Evolutionary conservation across 1,139 yeast species (phyloP).

Genomic region (Debaryomycetaceae sp.): DNA sequence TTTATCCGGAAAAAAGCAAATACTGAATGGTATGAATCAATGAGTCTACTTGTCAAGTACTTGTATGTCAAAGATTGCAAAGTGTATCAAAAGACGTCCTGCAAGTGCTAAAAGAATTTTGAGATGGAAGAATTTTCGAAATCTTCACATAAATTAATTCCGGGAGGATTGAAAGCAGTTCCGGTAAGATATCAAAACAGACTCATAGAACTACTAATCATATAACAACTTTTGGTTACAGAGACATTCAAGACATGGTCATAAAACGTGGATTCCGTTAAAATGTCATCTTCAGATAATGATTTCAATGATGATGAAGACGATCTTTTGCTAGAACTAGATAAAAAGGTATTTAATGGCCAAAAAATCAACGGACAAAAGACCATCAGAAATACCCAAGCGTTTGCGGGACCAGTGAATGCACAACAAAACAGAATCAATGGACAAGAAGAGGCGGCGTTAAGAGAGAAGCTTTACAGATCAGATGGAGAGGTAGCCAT

Average conservation of each 20-base stretch:
- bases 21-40: not conserved
- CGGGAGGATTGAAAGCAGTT: not conserved
- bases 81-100: not conserved
- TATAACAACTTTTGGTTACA: not conserved
- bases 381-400: constrained; percentile 6
- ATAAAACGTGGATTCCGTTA: not conserved
- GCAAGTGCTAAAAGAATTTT: not conserved
- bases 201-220: not conserved
- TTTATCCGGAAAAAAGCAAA: not conserved
- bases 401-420: not conserved
- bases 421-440: not conserved
- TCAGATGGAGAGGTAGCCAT: constrained; percentile 81
- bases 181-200: not conserved
- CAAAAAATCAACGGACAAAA: constrained; percentile 6
- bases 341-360: constrained; percentile 3
- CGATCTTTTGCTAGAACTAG: constrained; percentile 22
- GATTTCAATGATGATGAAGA: constrained; percentile 44
- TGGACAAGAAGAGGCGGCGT: constrained; percentile 6
- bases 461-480: constrained; percentile 31
- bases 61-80: not conserved
- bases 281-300: constrained; percentile 20
- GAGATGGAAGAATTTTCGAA: not conserved
- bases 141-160: not conserved
- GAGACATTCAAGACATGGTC: not conserved
- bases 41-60: not conserved